Conservation (phyloP, 2,329 filamentous ascomycete genomes). For the Fonsecaea nubica region DNA sequence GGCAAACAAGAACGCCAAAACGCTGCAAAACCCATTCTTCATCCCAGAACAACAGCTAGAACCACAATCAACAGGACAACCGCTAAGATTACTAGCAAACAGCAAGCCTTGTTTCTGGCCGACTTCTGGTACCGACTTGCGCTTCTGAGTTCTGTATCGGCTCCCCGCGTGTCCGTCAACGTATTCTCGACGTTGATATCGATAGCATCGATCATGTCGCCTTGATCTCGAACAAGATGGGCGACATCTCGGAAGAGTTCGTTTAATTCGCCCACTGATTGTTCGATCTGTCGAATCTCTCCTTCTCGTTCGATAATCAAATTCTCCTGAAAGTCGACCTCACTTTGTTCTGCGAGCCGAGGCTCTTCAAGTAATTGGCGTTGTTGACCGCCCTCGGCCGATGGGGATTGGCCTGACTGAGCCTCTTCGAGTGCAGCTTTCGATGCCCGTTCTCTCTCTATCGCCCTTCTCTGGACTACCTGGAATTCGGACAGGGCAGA, state of each 20-base stretch:
- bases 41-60: slow-evolving; percentile 78
- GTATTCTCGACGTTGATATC: slow-evolving; percentile 86
- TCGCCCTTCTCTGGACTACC: slow-evolving; percentile 81
- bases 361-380: slow-evolving; percentile 78
- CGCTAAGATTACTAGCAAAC: slow-evolving; percentile 83
- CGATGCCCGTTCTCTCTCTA: slow-evolving; percentile 91
- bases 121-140: slow-evolving; percentile 94
- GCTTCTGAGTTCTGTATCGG: slow-evolving; percentile 81
- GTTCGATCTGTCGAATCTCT: slow-evolving; percentile 97
- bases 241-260: slow-evolving; percentile 98
- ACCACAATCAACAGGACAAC: slow-evolving; percentile 90
- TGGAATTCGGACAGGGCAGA: slow-evolving; percentile 90
- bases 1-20: slow-evolving; percentile 12
- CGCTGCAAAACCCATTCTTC: slow-evolving; percentile 10
- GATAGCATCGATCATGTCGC: slow-evolving; percentile 85
- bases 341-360: slow-evolving; percentile 85
- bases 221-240: slow-evolving; percentile 94
- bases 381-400: slow-evolving; percentile 60
- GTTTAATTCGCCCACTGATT: slow-evolving; percentile 92
- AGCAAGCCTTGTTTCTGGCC: slow-evolving; percentile 92
- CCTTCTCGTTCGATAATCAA: slow-evolving; percentile 95
- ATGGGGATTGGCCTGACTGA: slow-evolving; percentile 41
- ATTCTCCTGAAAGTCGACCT: slow-evolving; percentile 96
- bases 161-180: slow-evolving; percentile 79
- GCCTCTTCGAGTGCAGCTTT: slow-evolving; percentile 74